Base-by-base conservation (phyloP, 208 protist species). In the Acanthamoeba castellanii region DNA sequence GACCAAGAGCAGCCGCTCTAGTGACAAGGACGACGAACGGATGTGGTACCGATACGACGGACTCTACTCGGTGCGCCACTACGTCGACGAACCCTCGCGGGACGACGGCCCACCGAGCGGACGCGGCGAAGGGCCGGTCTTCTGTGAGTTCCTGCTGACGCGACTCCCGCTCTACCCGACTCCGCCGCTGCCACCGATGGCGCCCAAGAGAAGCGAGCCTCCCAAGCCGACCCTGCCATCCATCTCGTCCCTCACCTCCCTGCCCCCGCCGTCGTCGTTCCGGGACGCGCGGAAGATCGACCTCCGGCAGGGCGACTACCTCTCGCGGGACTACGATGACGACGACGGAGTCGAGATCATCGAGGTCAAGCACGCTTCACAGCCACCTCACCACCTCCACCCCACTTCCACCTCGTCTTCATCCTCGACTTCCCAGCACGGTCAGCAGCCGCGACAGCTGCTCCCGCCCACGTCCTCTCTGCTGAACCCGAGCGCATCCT, bases 11-110 rank as follows among this genome's bases (percentile, higher is more conserved):
- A 37, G 50, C 30, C 81, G 81, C 81, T 42, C 50, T 11, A 64
- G 9, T 9, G 32, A 88, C 14, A 64, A 88, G 81, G 47, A 61
- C 27, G 81, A 88, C 81, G 81, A 88, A 9, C 45, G 81, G 32
- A 88, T 88, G 81, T 88, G 81, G 81, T 88, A 88, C 52, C 81
- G 81, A 57, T 88, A 88, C 52, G 81, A 88, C 22, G 81, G 81
- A 3, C 81, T 88, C 30, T 88, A 88, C 50, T 88, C 81, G 22
- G 81, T 88, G 81, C 81, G 81, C 5, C 22, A 81, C 30, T 88
- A 64, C 81, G 30, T 20, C 25, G 81, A 88, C 7, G 81, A 88
- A 27, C 14, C 66, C 14, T 13, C 11, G 30, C 13, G 42, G 30
- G 66, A 72, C 8, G 81, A 55, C 47, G 50, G 47, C 2, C 30